Evolutionary conservation across 495 filamentous ascomycete genomes (phyloP), one percentile per base, ranked within the genome.

Genomic region (Neurospora terricola): DNA sequence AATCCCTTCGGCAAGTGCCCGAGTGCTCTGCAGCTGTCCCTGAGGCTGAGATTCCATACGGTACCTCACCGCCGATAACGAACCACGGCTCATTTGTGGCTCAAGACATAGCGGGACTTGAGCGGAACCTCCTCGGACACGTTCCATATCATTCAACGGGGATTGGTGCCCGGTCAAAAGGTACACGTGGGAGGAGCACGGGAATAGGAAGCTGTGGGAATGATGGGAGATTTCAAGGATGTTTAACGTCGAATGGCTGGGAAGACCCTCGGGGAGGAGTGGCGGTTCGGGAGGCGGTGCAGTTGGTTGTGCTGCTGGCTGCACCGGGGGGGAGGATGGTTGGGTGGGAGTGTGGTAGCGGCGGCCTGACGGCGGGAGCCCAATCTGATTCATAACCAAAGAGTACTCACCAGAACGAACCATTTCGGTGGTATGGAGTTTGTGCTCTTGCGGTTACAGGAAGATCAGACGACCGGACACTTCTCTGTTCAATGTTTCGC

Each of bases 331-430:
- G 76, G 38, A 43, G 62, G n/a, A 27, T 76, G n/a, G 80, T 75
- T 2, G 23, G 85, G 85, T 30, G 87, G 90, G 72, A 88, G 74
- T 62, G 54, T 79, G 83, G 79, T 97, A 97, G 43, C 87, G 88
- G 79, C 94, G 89, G 27, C 94, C 93, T n/a, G 4, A 86, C 89
- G 34, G 30, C 30, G 30, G 30, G 30, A 34, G 30, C 30, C 84
- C 93, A 96, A 27, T 85, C 87, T 18, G 92, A 88, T 1, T 37
- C 36, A 43, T 8, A 18, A n/a, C 42, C 42, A n/a, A 8, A 45
- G n/a, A 21, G 3, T 45, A 45, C 42, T n/a, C 42, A 18, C 5
- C 6, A 16, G 18, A 45, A 45, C 5, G 42, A 45, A 27, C 21
- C n/a, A 21, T 21, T 54, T 27, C 45, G 45, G 21, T 23, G 45